Percentiles rank a stretch among this genome's conserved stretches.
phyloP scores from a whole-genome alignment of 176 grass and related monocot species.

The Paspalum notatum region DNA sequence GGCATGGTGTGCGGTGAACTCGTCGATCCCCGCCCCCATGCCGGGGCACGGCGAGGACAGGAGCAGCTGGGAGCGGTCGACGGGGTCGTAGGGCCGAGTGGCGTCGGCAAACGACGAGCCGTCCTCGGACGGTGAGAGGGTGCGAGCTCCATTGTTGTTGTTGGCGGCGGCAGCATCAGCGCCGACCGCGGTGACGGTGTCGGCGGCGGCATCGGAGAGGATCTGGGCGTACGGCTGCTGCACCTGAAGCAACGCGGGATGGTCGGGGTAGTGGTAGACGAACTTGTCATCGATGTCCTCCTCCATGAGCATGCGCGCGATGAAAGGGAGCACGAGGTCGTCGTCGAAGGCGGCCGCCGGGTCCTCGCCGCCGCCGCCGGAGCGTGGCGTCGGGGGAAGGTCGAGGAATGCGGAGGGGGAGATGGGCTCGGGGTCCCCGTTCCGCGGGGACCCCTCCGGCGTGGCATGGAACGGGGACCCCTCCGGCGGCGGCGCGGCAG shows the following conservation, averaged over 20 bases:
- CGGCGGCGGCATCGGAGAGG: constrained; percentile 33
- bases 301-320: constrained; percentile 17
- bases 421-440: neutral
- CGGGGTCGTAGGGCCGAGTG: constrained; percentile 21
- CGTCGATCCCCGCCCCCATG: neutral
- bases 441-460: neutral
- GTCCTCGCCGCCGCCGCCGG: neutral
- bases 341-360: neutral
- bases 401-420: neutral
- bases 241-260: neutral
- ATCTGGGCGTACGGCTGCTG: constrained; percentile 49
- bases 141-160: neutral
- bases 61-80: constrained; percentile 2
- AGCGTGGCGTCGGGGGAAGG: neutral
- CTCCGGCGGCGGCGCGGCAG: neutral
- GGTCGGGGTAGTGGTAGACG: neutral
- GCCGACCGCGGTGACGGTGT: neutral
- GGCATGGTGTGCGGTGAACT: neutral
- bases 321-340: constrained; percentile 5
- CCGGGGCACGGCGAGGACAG: neutral
- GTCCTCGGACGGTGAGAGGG: neutral
- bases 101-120: neutral
- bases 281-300: neutral
- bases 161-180: no score
- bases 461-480: neutral